Base-by-base conservation (phyloP, 805 yeast genomes). In the Barnettozyma sucrosica region DNA sequence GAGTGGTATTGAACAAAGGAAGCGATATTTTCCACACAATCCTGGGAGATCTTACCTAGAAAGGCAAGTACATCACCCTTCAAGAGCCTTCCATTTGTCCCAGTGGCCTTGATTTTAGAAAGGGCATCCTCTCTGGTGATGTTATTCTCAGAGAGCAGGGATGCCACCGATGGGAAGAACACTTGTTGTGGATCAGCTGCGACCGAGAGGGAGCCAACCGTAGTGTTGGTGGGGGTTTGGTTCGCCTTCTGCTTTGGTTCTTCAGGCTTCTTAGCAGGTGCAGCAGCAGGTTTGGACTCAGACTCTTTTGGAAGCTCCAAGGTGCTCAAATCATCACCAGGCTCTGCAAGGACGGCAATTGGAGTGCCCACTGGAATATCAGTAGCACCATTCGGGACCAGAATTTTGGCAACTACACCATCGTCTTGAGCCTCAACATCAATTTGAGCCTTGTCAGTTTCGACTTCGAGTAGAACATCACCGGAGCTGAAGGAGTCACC, bases 341-440 rank as follows among this genome's bases (percentile, higher is more conserved):
- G 82, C 56, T 90, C 98, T 11, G 97, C 97, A 49, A 87, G 55
- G 46, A 80, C 80, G 0, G 97, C 99, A 68, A 92, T 92, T 25
- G 96, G 84, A 39, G 76, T 70, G n/a, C 97, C 97, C 9, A 92
- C 98, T 8, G 81, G 78, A 46, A 92, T 71, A 33, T 81, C 90
- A 49, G 79, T 81, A 34, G 79, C 79, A n/a, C 99, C 99, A 49
- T 85, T 81, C 23, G 71, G 73, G 19, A 61, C 57, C 42, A 79
- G 54, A 48, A 93, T 83, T 67, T 88, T 88, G 61, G 89, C 96
- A 64, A 93, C 49, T 25, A 83, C 69, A 47, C 98, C 99, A 60
- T 93, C 98, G 58, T 92, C 99, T 55, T 77, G 88, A 4, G 97
- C 88, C 65, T 86, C 93, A 21, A 86, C 93, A 51, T 83, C 89